Evolutionary conservation across 371 early-diverging fungal species (phyloP).

Genomic region (Sporodiniella umbellata): DNA sequence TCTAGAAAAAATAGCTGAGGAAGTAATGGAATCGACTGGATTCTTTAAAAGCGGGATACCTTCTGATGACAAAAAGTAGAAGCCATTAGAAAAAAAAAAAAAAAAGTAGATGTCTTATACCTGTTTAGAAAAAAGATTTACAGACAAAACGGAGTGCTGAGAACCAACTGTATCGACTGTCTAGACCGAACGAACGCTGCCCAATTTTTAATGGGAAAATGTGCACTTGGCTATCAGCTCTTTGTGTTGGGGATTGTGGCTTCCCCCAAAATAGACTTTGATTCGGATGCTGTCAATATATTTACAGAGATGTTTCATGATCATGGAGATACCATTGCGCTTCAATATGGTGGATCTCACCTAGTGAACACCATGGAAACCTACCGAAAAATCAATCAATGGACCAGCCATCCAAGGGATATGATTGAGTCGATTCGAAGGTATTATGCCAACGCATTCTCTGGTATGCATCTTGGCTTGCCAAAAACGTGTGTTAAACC

Average conservation of each 20-base stretch:
- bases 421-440: slow-evolving; percentile 91
- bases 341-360: slow-evolving; percentile 99
- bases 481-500: not conserved
- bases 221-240: slow-evolving; percentile 90
- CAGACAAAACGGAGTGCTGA: slow-evolving; percentile 83
- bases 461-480: slow-evolving; percentile 46
- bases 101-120: not conserved
- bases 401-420: slow-evolving; percentile 94
- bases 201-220: slow-evolving; percentile 95
- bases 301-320: slow-evolving; percentile 98
- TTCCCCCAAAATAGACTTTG: slow-evolving; percentile 81
- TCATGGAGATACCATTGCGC: slow-evolving; percentile 97
- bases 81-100: slow-evolving; percentile 9
- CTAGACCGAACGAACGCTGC: slow-evolving; percentile 99
- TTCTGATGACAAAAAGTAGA: slow-evolving; percentile 35
- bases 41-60: slow-evolving; percentile 92
- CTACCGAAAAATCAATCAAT: slow-evolving; percentile 89
- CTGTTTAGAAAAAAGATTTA: slow-evolving; percentile 11
- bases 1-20: slow-evolving; percentile 86
- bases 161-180: slow-evolving; percentile 99
- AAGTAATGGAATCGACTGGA: slow-evolving; percentile 81
- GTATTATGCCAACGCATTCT: slow-evolving; percentile 93
- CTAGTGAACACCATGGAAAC: slow-evolving; percentile 97
- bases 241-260: slow-evolving; percentile 84
- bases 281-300: slow-evolving; percentile 88